A percentile compares a stretch with the other conserved stretches of the same genome.
These are phyloP conservation scores for Microbotryum saponariae DNA, from an alignment of 1,284 basidiomycete genomes.

Conservation along the genomic window DNA sequence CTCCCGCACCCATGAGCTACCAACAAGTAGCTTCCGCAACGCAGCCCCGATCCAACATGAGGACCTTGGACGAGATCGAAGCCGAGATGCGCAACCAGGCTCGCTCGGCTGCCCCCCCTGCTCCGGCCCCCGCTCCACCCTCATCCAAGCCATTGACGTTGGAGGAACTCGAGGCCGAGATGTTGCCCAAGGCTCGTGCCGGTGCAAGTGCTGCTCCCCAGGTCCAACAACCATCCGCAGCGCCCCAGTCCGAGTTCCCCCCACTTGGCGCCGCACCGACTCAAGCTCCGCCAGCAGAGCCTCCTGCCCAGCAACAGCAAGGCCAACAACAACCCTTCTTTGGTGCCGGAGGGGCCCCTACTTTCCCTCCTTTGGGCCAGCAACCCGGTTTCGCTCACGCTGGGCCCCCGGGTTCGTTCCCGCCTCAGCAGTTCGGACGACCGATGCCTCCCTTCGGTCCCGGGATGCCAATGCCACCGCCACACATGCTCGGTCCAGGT, in stretches of 20 bases:
- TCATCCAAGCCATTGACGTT: conserved; percentile 55
- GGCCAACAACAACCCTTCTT: too few relatives aligned
- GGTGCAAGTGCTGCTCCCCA: background rate
- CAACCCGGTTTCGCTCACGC: too few relatives aligned
- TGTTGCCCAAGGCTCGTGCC: conserved; percentile 43
- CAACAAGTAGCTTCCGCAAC: conserved; percentile 22
- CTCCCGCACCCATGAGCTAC: conserved; percentile 11
- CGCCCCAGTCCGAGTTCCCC: too few relatives aligned
- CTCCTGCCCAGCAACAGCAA: too few relatives aligned
- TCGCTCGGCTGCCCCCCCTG: conserved; percentile 15
- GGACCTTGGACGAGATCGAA: conserved; percentile 42
- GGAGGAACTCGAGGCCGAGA: conserved; percentile 90
- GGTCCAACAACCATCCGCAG: background rate
- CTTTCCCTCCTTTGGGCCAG: too few relatives aligned
- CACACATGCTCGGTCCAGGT: background rate
- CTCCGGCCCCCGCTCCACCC: conserved; percentile 34
- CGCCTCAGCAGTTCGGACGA: too few relatives aligned
- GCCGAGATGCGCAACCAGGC: conserved; percentile 38
- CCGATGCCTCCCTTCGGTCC: conserved; percentile 14
- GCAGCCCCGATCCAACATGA: conserved; percentile 22
- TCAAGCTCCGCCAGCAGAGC: too few relatives aligned
- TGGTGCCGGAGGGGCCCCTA: too few relatives aligned
- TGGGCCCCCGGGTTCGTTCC: too few relatives aligned
- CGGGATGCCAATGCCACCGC: background rate
- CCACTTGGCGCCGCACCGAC: too few relatives aligned